Evolutionary conservation across 495 filamentous ascomycete species (phyloP).

Genomic region (Aspergillus nanangensis): DNA sequence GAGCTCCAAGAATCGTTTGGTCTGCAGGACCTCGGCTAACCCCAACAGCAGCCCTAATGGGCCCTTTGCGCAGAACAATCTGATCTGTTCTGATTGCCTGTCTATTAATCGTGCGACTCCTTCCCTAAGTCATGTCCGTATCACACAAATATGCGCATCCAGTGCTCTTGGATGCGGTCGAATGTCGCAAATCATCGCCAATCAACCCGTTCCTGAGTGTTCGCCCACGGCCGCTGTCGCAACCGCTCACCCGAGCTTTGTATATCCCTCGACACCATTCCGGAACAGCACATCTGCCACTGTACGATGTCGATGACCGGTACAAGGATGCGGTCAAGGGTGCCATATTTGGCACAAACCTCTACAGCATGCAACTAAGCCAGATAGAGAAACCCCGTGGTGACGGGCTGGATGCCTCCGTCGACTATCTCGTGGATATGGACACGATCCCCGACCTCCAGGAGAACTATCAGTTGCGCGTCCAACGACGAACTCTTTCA

Average conservation of each 20-base stretch:
- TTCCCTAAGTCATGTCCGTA: too few species aligned
- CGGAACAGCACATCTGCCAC: neutral
- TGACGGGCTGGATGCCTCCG: neutral
- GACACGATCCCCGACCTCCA: neutral
- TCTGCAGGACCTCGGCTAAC: too few species aligned
- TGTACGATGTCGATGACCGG: neutral
- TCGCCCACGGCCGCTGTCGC: too few species aligned
- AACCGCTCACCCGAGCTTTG: neutral
- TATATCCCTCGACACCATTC: slow-evolving; percentile 1
- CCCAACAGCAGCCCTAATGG: too few species aligned
- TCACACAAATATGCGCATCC: too few species aligned
- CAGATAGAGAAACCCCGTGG: neutral
- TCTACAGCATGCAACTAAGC: neutral
- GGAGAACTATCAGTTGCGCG: neutral
- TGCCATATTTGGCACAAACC: neutral
- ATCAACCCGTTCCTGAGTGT: neutral
- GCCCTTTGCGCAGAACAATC: too few species aligned
- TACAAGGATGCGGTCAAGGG: neutral
- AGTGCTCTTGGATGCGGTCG: too few species aligned
- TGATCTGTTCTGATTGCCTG: too few species aligned
- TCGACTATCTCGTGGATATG: neutral
- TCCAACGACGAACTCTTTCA: neutral
- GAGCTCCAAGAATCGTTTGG: too few species aligned
- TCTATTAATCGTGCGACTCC: too few species aligned
- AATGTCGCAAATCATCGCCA: too few species aligned